Evolutionary conservation across 1,139 yeast genomes (phyloP), one percentile per base, ranked within the genome.

Genomic region (Debaryomyces subglobosus): DNA sequence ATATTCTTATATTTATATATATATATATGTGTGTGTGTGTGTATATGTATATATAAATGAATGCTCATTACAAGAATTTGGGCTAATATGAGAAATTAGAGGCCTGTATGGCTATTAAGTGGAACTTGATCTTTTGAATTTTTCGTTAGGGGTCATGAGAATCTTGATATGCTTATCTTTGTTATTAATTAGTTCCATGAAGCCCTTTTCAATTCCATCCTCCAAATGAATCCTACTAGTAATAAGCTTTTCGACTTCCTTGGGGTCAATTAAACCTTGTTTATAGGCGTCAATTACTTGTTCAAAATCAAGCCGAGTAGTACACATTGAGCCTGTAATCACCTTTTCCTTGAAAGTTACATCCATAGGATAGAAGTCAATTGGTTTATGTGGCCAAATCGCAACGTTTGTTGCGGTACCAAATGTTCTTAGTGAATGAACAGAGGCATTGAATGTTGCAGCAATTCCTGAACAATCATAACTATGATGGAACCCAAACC

Each of bases 331-430:
- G 1, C 83, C 84, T 42, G 75, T 69, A 42, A 74, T 57, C 38
- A 57, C 61, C 53, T 72, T 76, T 54, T 79, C 84, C 35, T 68
- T 67, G 39, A 69, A 62, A 2, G 81, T 72, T 23, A 74, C 53
- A 45, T 69, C 72, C 80, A 77, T 77, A 41, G 82, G 82, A 52
- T 66, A 66, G 51, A 71, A 71, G 9, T 63, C 64, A 10, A 72
- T 65, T 3, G 77, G 67, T 36, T 68, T 66, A 44, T 71, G 21
- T 4, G 57, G 55, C 83, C 84, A 79, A 42, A 79, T 76, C 41
- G 89, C 89, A 34, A 84, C 77, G 58, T 84, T 84, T 43, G 84
- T 82, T 4, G 86, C 86, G 12, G 72, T 70, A 41, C 89, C 90
- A 46, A 79, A 76, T n/a, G 83, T 78, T 42, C 79, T 73, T 33